A percentile compares a stretch with the other conserved stretches of the same genome.
phyloP scores from a whole-genome alignment of 1,139 yeast genomes.

The Protomyces pachydermus region DNA sequence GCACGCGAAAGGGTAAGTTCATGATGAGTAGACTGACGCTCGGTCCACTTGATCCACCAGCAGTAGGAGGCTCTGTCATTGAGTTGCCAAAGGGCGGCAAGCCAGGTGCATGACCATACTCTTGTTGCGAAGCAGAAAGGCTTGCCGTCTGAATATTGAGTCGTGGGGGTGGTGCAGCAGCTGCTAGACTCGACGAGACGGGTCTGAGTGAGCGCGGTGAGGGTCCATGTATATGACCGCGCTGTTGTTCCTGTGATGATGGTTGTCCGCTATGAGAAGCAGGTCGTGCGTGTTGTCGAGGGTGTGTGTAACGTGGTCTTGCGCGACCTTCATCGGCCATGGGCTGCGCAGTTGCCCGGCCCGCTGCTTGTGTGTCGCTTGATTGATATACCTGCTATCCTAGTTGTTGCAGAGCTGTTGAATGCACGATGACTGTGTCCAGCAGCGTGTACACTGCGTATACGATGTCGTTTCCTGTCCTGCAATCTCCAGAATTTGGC shows the following conservation, averaged over 20 bases:
- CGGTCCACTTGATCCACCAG: neutral
- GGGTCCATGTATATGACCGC: neutral
- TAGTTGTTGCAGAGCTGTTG: no score
- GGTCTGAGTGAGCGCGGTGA: neutral
- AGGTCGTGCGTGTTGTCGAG: no score
- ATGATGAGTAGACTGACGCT: slow-evolving; percentile 41
- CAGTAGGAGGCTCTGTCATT: neutral
- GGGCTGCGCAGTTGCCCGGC: no score
- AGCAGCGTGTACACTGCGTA: no score
- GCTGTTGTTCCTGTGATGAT: neutral
- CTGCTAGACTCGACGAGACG: neutral
- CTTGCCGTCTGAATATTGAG: neutral
- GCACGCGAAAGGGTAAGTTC: slow-evolving; percentile 61
- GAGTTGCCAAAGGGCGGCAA: neutral
- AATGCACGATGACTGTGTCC: no score
- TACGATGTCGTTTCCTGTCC: no score
- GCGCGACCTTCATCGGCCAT: no score
- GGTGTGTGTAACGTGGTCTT: no score
- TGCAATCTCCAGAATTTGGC: no score
- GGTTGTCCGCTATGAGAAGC: no score
- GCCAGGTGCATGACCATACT: neutral
- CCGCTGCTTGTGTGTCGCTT: no score
- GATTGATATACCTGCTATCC: no score
- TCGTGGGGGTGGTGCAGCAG: neutral
- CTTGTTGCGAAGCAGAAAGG: neutral